Evolutionary conservation across 2,329 filamentous ascomycete species (phyloP).

Genomic region (Lachnellula cervina): DNA sequence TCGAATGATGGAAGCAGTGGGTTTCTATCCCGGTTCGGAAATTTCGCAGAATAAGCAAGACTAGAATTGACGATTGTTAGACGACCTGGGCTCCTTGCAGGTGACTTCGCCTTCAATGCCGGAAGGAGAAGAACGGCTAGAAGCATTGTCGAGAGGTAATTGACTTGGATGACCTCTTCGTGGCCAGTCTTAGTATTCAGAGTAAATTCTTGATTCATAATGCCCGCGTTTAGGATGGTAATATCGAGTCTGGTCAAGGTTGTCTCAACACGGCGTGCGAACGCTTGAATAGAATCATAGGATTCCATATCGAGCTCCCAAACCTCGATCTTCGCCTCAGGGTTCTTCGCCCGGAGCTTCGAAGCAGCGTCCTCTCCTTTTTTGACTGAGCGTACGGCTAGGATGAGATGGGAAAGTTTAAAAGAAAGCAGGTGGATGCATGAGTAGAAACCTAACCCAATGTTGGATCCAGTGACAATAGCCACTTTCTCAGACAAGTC

Average conservation of each 20-base stretch:
- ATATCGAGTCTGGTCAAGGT: constrained; percentile 38
- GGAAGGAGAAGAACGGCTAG: constrained; percentile 24
- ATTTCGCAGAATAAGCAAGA: constrained; percentile 24
- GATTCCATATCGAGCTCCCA: constrained; percentile 46
- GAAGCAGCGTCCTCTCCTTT: constrained; percentile 41
- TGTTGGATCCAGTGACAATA: constrained; percentile 46
- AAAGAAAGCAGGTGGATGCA: constrained; percentile 37
- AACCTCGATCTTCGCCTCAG: constrained; percentile 39
- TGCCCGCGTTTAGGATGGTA: constrained; percentile 42
- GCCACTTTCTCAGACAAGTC: constrained; percentile 35
- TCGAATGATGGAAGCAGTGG: constrained; percentile 33
- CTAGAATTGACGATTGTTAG: constrained; percentile 16
- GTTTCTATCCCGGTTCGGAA: constrained; percentile 22
- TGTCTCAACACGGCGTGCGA: constrained; percentile 34
- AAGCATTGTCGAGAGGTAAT: constrained; percentile 28
- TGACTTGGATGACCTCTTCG: constrained; percentile 38
- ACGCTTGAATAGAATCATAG: constrained; percentile 41
- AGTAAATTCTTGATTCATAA: constrained; percentile 15
- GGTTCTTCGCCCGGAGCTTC: constrained; percentile 29
- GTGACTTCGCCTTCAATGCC: constrained; percentile 24
- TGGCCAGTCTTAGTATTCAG: constrained; percentile 32
- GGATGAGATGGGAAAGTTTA: constrained; percentile 39
- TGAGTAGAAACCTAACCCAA: constrained; percentile 42
- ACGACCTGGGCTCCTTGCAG: constrained; percentile 2
- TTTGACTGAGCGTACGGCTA: constrained; percentile 40